Conservation (phyloP, 768 basidiomycete genomes). For the Suillus subaureus region DNA sequence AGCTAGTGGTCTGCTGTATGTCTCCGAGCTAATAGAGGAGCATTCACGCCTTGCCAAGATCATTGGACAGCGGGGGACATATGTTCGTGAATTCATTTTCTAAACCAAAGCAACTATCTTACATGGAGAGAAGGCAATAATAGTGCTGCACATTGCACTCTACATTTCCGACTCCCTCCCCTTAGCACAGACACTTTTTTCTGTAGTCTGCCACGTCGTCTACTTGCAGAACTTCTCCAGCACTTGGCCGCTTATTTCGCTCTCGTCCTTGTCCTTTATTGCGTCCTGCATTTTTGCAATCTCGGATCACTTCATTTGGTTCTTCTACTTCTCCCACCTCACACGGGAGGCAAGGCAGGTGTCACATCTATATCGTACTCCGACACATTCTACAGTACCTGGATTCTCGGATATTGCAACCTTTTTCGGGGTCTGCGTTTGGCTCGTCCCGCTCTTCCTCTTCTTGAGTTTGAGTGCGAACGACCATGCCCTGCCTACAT, state of each 20-base stretch:
- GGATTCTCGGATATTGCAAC: conserved; percentile 78
- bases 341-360: conserved; percentile 63
- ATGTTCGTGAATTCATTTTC: conserved; percentile 56
- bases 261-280: conserved; percentile 83
- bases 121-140: conserved; percentile 60
- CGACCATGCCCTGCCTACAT: conserved; percentile 88
- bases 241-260: conserved; percentile 91
- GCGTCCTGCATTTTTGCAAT: conserved; percentile 86
- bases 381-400: conserved; percentile 33
- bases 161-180: conserved; percentile 85
- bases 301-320: conserved; percentile 93
- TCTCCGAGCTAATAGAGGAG: conserved; percentile 96
- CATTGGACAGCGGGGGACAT: conserved; percentile 83
- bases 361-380: conserved; percentile 47
- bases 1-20: conserved; percentile 93
- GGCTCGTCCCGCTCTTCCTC: conserved; percentile 88
- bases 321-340: conserved; percentile 86
- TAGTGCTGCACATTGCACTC: conserved; percentile 74
- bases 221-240: conserved; percentile 92
- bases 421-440: conserved; percentile 85
- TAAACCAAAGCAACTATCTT: conserved; percentile 4
- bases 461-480: conserved; percentile 97
- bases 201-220: conserved; percentile 79
- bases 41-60: conserved; percentile 81
- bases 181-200: conserved; percentile 71